Evolutionary conservation across 169 alveolate species (phyloP).

Genomic region (Fabrea salina): DNA sequence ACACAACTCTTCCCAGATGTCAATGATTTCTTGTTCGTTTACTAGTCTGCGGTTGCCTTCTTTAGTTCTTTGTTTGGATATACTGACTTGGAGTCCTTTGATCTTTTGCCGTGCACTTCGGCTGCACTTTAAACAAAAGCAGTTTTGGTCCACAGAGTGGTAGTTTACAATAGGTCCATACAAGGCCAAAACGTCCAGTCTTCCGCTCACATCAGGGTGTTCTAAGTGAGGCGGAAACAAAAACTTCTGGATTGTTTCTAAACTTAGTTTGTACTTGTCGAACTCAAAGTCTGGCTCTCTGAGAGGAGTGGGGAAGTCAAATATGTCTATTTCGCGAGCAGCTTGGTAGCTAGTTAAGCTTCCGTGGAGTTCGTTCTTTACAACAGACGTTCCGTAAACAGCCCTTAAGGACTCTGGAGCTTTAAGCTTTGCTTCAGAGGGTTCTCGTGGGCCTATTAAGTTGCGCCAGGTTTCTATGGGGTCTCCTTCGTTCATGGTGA

Average conservation of each 20-base stretch:
- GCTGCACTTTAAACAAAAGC: conserved; percentile 68
- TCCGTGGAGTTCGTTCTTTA: conserved; percentile 80
- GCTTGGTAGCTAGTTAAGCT: conserved; percentile 74
- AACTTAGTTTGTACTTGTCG: conserved; percentile 63
- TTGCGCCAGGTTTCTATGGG: conserved; percentile 76
- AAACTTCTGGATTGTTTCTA: conserved; percentile 71
- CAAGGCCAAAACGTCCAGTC: conserved; percentile 76
- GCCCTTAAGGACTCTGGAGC: conserved; percentile 71
- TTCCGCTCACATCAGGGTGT: conserved; percentile 74
- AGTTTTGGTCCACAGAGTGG: conserved; percentile 67
- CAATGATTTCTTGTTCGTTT: conserved; percentile 61
- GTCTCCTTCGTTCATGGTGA: conserved; percentile 60
- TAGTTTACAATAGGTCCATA: conserved; percentile 80
- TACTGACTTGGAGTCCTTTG: conserved; percentile 37
- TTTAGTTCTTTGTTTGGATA: conserved; percentile 15
- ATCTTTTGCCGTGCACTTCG: conserved; percentile 52
- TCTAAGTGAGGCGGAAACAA: conserved; percentile 80
- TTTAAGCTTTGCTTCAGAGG: conserved; percentile 59
- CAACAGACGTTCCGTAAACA: conserved; percentile 57
- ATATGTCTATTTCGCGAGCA: conserved; percentile 79
- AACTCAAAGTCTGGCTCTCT: conserved; percentile 74
- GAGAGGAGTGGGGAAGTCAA: conserved; percentile 78
- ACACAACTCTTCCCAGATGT: conserved; percentile 57
- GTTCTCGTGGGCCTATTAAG: conserved; percentile 79
- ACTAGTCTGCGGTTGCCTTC: conserved; percentile 49